phyloP scores from a whole-genome alignment of 371 early-diverging fungal species.

The Mucor circinelloides region DNA sequence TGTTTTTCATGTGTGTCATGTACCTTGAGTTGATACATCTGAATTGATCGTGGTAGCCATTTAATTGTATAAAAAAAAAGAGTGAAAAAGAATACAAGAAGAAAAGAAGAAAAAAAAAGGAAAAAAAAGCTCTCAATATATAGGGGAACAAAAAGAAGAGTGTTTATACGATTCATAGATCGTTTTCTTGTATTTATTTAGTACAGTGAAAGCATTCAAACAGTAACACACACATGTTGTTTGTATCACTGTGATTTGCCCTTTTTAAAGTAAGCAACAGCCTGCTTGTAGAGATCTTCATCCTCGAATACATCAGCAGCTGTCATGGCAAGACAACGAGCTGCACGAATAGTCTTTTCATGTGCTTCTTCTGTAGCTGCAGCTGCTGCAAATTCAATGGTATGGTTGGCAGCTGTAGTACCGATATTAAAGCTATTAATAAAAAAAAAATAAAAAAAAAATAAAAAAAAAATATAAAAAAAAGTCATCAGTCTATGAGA shows the following conservation, averaged over 20 bases:
- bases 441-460: not conserved
- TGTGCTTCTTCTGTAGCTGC: conserved; percentile 70
- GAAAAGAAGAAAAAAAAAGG: conserved; percentile 1
- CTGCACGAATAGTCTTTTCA: conserved; percentile 55
- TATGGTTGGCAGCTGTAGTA: conserved; percentile 25
- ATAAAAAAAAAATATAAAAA: no score
- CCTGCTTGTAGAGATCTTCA: conserved; percentile 27
- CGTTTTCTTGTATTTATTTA: not conserved
- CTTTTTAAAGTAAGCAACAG: conserved; percentile 38
- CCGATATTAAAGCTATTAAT: conserved; percentile 24
- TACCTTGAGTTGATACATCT: conserved; percentile 11
- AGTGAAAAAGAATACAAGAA: no score
- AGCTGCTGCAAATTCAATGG: conserved; percentile 59
- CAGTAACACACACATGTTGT: not conserved
- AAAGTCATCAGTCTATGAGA: not conserved
- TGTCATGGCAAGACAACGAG: conserved; percentile 37
- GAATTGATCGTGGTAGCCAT: not conserved
- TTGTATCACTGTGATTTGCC: conserved; percentile 20
- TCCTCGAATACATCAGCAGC: conserved; percentile 40
- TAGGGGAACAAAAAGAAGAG: conserved; percentile 1
- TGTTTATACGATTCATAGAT: not conserved
- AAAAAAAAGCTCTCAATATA: not conserved
- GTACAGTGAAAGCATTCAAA: not conserved
- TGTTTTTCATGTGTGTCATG: not conserved
- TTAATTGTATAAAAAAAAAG: not conserved